Evolutionary conservation across 305 asterid species (phyloP), one percentile per base, ranked within the genome.

Genomic region (Salvia sclarea): DNA sequence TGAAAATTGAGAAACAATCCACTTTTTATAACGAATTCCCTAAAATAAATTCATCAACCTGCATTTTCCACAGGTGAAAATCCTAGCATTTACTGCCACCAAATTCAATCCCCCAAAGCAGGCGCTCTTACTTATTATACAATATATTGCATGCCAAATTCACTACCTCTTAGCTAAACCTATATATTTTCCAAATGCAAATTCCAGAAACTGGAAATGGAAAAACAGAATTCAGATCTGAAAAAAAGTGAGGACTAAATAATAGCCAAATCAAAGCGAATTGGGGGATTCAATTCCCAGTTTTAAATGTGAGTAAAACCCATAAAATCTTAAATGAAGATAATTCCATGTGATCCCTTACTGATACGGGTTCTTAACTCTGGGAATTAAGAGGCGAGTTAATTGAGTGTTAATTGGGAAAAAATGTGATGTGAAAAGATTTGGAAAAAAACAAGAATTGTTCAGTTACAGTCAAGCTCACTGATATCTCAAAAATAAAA

Each of bases 251-350:
- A 4, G 43, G 60, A 49, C 68, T 20, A 56, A 65, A 70, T 48
- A 65, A 70, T 48, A 37, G 75, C 62, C 45, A 72, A 75, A 78
- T 66, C 76, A 76, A 76, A 50, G 64, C 73, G 49, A 78, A 79
- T 58, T 31, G 41, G 72, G 73, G 60, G 72, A 77, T 69, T 83
- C 62, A 83, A 79, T 81, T 77, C 85, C 77, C 45, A 75, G 72
- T 66, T 52, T 52, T 58, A 58, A 65, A 47, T 73, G 72, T 65
- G 73, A 70, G 66, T 28, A 44, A 78, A 79, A 71, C 79, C 77
- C 70, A 49, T 43, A 75, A 58, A 77, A 69, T 70, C 80, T 71
- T 58, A 64, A 25, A 37, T 57, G 56, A 64, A 80, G 79, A 83
- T 77, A 70, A 69, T 74, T 60, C 65, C 64, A 72, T 63, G 68